Evolutionary conservation across 73 alveolate genomes (phyloP).

Genomic region (Paramecium caudatum): DNA sequence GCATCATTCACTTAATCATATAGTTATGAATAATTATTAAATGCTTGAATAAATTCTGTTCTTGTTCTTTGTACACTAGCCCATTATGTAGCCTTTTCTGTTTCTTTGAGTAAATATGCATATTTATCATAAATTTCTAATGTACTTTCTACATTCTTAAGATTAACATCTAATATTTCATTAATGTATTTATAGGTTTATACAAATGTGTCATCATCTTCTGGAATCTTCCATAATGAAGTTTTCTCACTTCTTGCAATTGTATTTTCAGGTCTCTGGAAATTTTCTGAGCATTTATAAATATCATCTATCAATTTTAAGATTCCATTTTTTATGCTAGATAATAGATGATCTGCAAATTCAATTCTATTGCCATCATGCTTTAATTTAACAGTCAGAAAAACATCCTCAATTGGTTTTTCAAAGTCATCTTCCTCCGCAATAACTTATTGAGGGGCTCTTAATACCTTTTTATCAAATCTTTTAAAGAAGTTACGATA

Average conservation of each 20-base stretch:
- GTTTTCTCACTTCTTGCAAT: slow-evolving; percentile 89
- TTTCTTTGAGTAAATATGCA: slow-evolving; percentile 86
- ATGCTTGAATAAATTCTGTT: slow-evolving; percentile 82
- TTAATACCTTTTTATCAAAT: slow-evolving; percentile 79
- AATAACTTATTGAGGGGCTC: slow-evolving; percentile 81
- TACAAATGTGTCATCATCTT: slow-evolving; percentile 89
- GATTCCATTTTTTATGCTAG: slow-evolving; percentile 80
- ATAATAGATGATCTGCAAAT: slow-evolving; percentile 82
- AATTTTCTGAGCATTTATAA: slow-evolving; percentile 82
- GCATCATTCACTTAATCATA: slow-evolving; percentile 82
- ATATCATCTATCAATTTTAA: slow-evolving; percentile 83
- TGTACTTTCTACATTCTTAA: slow-evolving; percentile 84
- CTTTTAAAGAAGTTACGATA: slow-evolving; percentile 87
- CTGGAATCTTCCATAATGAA: slow-evolving; percentile 90
- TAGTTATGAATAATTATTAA: slow-evolving; percentile 79
- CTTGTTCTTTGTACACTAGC: slow-evolving; percentile 78
- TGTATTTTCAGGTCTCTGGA: slow-evolving; percentile 93
- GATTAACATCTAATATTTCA: slow-evolving; percentile 83
- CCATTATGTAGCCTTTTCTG: slow-evolving; percentile 83
- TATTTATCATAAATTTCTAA: slow-evolving; percentile 87
- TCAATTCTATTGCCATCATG: slow-evolving; percentile 84
- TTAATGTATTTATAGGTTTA: slow-evolving; percentile 82
- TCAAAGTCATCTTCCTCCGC: slow-evolving; percentile 85
- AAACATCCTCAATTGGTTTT: slow-evolving; percentile 88
- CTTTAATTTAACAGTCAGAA: slow-evolving; percentile 83